Evolutionary conservation across 2,329 filamentous ascomycete genomes (phyloP), one percentile per base, ranked within the genome.

Genomic region (Penicillium hordei): DNA sequence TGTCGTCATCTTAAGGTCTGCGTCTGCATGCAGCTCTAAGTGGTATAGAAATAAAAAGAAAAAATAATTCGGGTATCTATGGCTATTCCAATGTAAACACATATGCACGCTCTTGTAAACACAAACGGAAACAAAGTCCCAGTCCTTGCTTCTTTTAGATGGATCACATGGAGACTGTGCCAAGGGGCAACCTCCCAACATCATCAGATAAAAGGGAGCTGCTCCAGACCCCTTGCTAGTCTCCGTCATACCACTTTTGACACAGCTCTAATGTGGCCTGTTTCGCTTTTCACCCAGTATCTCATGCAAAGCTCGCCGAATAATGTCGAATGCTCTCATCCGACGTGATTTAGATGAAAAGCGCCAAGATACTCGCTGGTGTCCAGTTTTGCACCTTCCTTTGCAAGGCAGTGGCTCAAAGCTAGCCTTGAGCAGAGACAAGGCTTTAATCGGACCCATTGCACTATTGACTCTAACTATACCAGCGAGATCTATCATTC

Each of bases 51-150:
- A 5, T 25, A 10, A 29, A 31, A 48, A 33, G 13, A 40, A 49
- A 36, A 7, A 34, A 40, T 52, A 25, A 34, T 42, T 36, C 23
- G 55, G 55, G 55, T 57, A 57, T 57, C 55, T 23, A 17, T 40
- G 42, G 42, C 48, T 46, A 42, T 52, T 48, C 21, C 34, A 42
- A 48, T 17, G 42, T 8, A 52, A 46, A 53, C 40, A 48, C 4
- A 29, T 17, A 52, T 46, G 49, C 48, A 52, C 33, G 49, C 42
- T 42, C 34, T 48, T 31, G 17, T 25, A 31, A 39, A 36, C 31
- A 44, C 31, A 31, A 57, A 36, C 25, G 27, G 13, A 17, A 50
- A 29, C 3, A 21, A 39, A 38, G 27, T 21, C 31, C 31, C 36
- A 9, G 4, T 40, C 38, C 48, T 51, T 50, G 36, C 45, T 51